Percentiles rank a stretch among this genome's conserved stretches.
Evolutionary conservation across 768 basidiomycete genomes (phyloP).

Genomic region (Panaeolus papilionaceus): DNA sequence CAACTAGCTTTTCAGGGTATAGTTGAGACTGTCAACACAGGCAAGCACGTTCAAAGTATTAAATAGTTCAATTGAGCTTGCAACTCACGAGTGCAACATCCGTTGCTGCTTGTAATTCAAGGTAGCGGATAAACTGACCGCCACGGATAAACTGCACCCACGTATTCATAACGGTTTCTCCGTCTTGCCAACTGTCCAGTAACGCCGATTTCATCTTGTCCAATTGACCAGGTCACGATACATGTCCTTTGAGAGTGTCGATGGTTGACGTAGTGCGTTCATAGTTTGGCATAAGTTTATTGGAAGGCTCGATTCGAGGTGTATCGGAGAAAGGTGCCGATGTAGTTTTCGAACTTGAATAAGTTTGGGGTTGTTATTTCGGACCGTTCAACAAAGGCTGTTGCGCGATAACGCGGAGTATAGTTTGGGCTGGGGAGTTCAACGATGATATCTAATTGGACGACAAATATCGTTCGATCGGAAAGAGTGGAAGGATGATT

Average conservation of each 20-base stretch:
- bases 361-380: conserved; percentile 12
- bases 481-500: conserved; percentile 9
- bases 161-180: conserved; percentile 62
- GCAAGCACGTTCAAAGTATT: not conserved
- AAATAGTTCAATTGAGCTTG: not conserved
- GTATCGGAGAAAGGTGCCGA: conserved; percentile 64
- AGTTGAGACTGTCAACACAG: not conserved
- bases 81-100: conserved; percentile 10
- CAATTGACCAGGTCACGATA: conserved; percentile 56
- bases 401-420: conserved; percentile 15
- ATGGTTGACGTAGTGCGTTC: conserved; percentile 48
- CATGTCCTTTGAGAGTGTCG: conserved; percentile 28
- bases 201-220: conserved; percentile 45
- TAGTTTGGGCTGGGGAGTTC: conserved; percentile 17
- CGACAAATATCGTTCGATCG: not conserved
- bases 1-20: not conserved
- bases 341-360: conserved; percentile 39
- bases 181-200: conserved; percentile 60
- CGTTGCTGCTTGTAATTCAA: conserved; percentile 51
- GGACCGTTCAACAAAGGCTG: conserved; percentile 6
- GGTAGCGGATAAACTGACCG: conserved; percentile 60
- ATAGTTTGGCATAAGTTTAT: conserved; percentile 33
- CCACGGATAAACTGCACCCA: conserved; percentile 76
- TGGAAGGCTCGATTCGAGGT: conserved; percentile 55
- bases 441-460: conserved; percentile 17